Evolutionary conservation across 192 early-diverging fungal species (phyloP), one percentile per base, ranked within the genome.

Genomic region (Coemansia sp.): DNA sequence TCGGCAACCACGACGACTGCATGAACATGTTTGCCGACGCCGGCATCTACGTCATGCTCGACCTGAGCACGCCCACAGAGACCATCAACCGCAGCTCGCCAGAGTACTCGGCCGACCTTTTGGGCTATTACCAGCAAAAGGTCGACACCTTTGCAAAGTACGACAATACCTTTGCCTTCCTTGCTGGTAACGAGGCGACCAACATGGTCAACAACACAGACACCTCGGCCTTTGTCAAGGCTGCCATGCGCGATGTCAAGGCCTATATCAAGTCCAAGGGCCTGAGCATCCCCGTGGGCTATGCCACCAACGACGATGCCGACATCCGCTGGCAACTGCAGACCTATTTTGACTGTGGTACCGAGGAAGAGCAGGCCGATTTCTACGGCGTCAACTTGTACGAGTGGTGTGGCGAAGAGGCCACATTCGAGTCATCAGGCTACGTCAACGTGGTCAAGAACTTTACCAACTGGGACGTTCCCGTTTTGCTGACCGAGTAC

Each of bases 331-430:
- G 77, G 54, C 67, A 77, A 29, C 72, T 88, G 44, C 70, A 81
- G 55, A 78, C 58, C 27, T 90, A 86, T 60, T 90, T 90, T 68
- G 78, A 80, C 53, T 90, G 87, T 40, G 86, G 83, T 37, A 61
- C 67, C 7, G 57, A 63, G 8, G 67, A 67, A 7, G 70, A 72
- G 38, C 80, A 78, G 24, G 83, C 80, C 17, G 86, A 90, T 37
- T 90, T 88, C 48, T 86, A 77, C 48, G 88, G 85, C 29, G 56
- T 87, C 37, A 90, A 90, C 58, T 43, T 86, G 24, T 90, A 90
- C 66, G 78, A 81, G 59, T 90, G 88, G 88, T 90, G 88, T 50
- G 87, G 86, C n/a, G 58, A 44, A 22, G 50, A 77, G 9, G 50
- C 53, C 3, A 82, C 65, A 3, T 90, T 81, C 52, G 42, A 80